A percentile compares a stretch with the other conserved stretches of the same genome.
phyloP scores from a whole-genome alignment of 2,329 filamentous ascomycete species.

The Neonectria hederae region DNA sequence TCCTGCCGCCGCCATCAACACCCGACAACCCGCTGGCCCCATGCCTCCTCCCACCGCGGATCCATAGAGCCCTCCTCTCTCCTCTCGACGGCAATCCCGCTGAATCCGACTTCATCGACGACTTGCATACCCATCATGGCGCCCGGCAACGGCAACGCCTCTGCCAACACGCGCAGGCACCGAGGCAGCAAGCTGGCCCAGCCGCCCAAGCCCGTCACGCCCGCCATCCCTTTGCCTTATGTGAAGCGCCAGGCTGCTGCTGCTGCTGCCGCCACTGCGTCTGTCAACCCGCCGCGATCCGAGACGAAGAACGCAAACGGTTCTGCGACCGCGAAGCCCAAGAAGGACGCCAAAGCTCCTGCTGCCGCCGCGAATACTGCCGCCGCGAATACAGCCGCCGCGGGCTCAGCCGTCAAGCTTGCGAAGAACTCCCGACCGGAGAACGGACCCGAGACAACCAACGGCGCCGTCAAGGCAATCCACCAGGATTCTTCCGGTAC shows the following conservation, averaged over 20 bases:
- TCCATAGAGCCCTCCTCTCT: constrained; percentile 40
- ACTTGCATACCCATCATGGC: constrained; percentile 44
- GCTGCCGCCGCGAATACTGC: constrained; percentile 17
- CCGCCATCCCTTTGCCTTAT: constrained; percentile 52
- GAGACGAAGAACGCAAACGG: constrained; percentile 37
- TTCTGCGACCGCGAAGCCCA: constrained; percentile 14
- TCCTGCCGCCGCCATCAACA: not conserved
- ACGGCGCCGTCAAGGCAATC: constrained; percentile 15
- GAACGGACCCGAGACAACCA: constrained; percentile 25
- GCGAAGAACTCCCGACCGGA: constrained; percentile 26
- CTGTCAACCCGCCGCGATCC: constrained; percentile 24
- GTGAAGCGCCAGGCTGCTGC: constrained; percentile 51
- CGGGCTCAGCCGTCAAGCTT: constrained; percentile 25
- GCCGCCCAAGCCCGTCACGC: constrained; percentile 48
- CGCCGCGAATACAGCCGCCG: constrained; percentile 18
- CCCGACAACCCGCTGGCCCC: constrained; percentile 32
- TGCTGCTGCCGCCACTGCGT: constrained; percentile 33
- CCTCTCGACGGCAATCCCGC: constrained; percentile 34
- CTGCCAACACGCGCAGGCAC: constrained; percentile 46
- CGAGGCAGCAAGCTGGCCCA: constrained; percentile 44
- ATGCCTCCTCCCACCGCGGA: constrained; percentile 47
- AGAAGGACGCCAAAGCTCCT: constrained; percentile 17
- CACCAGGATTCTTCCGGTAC: constrained; percentile 36
- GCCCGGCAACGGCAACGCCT: constrained; percentile 47
- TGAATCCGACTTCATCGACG: not conserved